phyloP scores from a whole-genome alignment of 345 rosid species.

The Zanthoxylum bungeanum region DNA sequence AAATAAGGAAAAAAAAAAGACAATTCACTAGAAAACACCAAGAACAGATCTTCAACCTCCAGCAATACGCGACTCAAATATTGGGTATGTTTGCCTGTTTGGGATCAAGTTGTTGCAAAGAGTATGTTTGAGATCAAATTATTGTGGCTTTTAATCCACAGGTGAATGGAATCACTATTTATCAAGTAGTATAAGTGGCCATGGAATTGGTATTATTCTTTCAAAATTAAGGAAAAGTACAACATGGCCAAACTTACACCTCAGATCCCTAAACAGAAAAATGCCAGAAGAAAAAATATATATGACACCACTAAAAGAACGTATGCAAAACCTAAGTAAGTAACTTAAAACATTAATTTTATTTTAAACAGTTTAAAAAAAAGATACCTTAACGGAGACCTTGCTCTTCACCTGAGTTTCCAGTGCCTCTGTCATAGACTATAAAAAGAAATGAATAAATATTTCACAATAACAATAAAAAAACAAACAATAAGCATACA shows the following conservation, averaged over 20 bases:
- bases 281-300: not conserved
- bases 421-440: slow-evolving; percentile 98
- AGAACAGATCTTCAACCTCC: slow-evolving; percentile 1
- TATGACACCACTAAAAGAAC: not conserved
- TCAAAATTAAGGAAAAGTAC: not conserved
- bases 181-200: not conserved
- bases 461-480: not conserved
- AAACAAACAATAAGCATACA: not conserved
- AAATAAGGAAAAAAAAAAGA: not conserved
- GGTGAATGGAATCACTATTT: not conserved
- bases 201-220: not conserved
- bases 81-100: not conserved
- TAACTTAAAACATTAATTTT: not conserved
- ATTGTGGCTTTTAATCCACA: not conserved
- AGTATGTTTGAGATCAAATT: too few relatives aligned
- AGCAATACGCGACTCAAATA: not conserved
- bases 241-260: not conserved
- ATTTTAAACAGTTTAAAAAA: not conserved
- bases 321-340: not conserved
- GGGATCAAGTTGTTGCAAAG: not conserved
- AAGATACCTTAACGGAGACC: slow-evolving; percentile 71
- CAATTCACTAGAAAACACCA: not conserved
- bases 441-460: slow-evolving; percentile 5
- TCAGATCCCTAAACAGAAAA: not conserved
- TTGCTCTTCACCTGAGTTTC: slow-evolving; percentile 93